These are phyloP conservation scores for Calonectria henricotiae DNA, from an alignment of 2,329 filamentous ascomycete species.

Conservation along the genomic window DNA sequence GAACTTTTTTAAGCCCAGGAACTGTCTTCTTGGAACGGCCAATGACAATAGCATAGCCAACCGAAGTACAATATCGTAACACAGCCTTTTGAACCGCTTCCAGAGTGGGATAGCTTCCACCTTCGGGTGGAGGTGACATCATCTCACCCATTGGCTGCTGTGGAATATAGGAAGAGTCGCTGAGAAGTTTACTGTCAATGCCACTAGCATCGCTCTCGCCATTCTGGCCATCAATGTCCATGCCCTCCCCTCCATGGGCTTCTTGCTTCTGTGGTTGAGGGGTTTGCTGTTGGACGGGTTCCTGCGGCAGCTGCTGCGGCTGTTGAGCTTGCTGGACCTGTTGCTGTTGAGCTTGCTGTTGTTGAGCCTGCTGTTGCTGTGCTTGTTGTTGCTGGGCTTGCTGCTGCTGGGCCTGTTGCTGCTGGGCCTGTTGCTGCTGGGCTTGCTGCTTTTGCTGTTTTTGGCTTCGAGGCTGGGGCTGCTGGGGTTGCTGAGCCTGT, in stretches of 20 bases:
- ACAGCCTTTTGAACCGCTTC: conserved; percentile 78
- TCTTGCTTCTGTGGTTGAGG: conserved; percentile 61
- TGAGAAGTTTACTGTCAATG: conserved; percentile 66
- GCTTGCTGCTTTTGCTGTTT: conserved; percentile 55
- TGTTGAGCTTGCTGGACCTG: conserved; percentile 51
- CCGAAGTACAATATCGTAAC: conserved; percentile 76
- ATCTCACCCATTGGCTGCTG: conserved; percentile 71
- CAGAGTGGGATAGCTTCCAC: conserved; percentile 75
- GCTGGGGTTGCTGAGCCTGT: conserved; percentile 40
- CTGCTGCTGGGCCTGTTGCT: conserved; percentile 51
- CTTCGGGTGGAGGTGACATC: conserved; percentile 77
- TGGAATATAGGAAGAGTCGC: conserved; percentile 68
- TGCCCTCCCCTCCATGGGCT: conserved; percentile 64
- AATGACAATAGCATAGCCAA: conserved; percentile 79
- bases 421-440: conserved; percentile 55
- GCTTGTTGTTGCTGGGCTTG: conserved; percentile 40
- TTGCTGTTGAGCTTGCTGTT: conserved; percentile 54
- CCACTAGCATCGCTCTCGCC: conserved; percentile 64
- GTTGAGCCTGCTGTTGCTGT: conserved; percentile 39
- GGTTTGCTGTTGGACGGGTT: conserved; percentile 54
- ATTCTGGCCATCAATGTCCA: conserved; percentile 70
- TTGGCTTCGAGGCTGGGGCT: conserved; percentile 40
- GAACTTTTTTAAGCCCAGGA: conserved; percentile 77
- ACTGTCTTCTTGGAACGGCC: conserved; percentile 79
- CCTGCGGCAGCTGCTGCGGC: conserved; percentile 44